Conservation (phyloP, 495 filamentous ascomycete species). For the Penicillium egyptiacum region DNA sequence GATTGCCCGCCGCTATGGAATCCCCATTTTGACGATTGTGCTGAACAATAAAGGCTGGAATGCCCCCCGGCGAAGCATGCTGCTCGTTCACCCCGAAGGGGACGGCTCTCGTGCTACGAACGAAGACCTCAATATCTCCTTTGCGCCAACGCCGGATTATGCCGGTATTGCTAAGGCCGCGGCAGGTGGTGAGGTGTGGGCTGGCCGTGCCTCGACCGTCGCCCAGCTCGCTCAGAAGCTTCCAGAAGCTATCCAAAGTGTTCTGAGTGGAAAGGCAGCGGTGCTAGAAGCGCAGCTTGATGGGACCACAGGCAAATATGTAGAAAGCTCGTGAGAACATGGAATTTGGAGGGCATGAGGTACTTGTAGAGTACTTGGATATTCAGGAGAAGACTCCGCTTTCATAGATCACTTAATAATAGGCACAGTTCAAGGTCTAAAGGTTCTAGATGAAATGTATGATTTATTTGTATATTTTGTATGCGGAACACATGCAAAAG, state of each 20-base stretch:
- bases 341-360: not conserved
- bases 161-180: constrained; percentile 89
- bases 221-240: constrained; percentile 60
- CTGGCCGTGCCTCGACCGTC: constrained; percentile 63
- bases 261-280: constrained; percentile 64
- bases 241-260: constrained; percentile 64
- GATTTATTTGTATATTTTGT: not conserved
- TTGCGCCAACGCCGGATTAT: constrained; percentile 84
- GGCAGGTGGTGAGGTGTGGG: constrained; percentile 73
- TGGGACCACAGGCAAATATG: constrained; percentile 45
- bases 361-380: too few species aligned
- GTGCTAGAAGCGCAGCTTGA: constrained; percentile 62
- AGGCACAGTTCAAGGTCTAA: too few species aligned
- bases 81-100: constrained; percentile 82
- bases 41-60: constrained; percentile 97
- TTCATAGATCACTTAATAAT: too few species aligned
- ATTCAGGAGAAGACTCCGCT: too few species aligned
- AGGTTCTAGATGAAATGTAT: too few species aligned
- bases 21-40: constrained; percentile 87
- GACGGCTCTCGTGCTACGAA: constrained; percentile 74
- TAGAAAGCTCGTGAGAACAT: constrained; percentile 16
- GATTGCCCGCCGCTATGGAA: constrained; percentile 82
- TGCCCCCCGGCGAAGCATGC: constrained; percentile 71
- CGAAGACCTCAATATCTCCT: constrained; percentile 86
- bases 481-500: not conserved